Base-by-base conservation (phyloP, 2,329 filamentous ascomycete genomes). In the Delphinella strobiligena region DNA sequence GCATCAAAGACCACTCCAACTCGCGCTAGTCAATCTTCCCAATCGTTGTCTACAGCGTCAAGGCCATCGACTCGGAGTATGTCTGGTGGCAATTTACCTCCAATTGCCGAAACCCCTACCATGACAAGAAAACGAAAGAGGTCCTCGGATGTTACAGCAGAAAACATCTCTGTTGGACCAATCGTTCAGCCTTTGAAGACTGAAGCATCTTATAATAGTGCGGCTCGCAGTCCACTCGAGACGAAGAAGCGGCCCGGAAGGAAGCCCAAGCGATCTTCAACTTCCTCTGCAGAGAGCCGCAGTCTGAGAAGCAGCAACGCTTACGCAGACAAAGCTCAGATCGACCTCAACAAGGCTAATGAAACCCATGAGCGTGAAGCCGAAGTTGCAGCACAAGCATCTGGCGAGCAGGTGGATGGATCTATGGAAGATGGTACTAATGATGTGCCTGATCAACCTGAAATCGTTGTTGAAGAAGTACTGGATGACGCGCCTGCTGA, bases 1-100 rank as follows among this genome's bases (percentile, higher is more conserved):
- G 42, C 35, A 12, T 39, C 39, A 17, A 47, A 47, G 22, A 42
- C 45, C 3, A 44, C 42, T 3, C 40, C 42, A 1, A 43, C 36
- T 19, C 35, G 34, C 12, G 38, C 39, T 15, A 29, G 29, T 12
- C 35, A 42, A n/a, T 31, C 31, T 22, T 43, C 45, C 4, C 37
- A 43, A n/a, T 38, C 41, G 11, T 38, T 35, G 7, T 46, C 44
- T 7, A 27, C 29, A 4, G 40, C 35, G 2, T 43, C 41, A 7
- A 31, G 36, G 8, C 41, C 41, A 2, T 43, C 41, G 16, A 43
- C 44, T n/a, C 34, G 44, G 27, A 43, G 44, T 24, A 42, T 35
- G 34, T 43, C 41, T 31, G 44, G 44, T 24, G 29, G 37, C 9
- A 41, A 37, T 11, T 34, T 43, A 11, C 37, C 39, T 5, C 24